Evolutionary conservation across 2,329 filamentous ascomycete genomes (phyloP), one percentile per base, ranked within the genome.

Genomic region (Monilinia fructicola): DNA sequence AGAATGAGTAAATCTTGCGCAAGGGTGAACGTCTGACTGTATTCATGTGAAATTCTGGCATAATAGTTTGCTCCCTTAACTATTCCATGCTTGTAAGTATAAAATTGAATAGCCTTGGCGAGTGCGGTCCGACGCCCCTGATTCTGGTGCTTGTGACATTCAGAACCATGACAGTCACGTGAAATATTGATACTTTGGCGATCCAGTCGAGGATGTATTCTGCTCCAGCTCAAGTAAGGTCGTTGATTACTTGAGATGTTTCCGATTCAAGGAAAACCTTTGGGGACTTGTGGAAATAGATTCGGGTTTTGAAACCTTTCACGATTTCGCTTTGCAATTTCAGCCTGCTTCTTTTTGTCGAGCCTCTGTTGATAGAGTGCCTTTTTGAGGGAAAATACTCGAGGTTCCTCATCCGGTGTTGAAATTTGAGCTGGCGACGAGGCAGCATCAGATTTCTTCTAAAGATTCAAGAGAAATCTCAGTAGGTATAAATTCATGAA

Each of bases 331-430:
- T 88, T 96, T 14, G 92, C 90, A 64, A 88, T 82, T 75, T 95
- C 91, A n/a, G 85, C 85, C 76, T 91, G 90, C 54, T 88, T 85
- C 75, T 93, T 89, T 75, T 90, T 90, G 76, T 92, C 87, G 61
- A 97, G 77, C 21, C 95, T 87, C 80, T 93, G 91, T 72, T 94
- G 90, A 76, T 92, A 96, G 78, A 99, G 97, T 35, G 87, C 85
- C 90, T 89, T 93, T 75, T 94, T 90, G 67, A 97, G 81, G 71
- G 90, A 86, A 79, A 95, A 99, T 3, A 96, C 84, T 53, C 94
- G 86, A 26, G 92, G 90, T 66, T 90, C 87, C 68, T 91, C 88
- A 23, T 63, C 63, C 35, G 71, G 58, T 38, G 40, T 31, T 26
- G 54, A 40, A 18, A 10, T 35, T 46, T 67, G 48, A 54, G 64